Evolutionary conservation across 106 monocot genomes (phyloP).

Genomic region (Allium cepa): DNA sequence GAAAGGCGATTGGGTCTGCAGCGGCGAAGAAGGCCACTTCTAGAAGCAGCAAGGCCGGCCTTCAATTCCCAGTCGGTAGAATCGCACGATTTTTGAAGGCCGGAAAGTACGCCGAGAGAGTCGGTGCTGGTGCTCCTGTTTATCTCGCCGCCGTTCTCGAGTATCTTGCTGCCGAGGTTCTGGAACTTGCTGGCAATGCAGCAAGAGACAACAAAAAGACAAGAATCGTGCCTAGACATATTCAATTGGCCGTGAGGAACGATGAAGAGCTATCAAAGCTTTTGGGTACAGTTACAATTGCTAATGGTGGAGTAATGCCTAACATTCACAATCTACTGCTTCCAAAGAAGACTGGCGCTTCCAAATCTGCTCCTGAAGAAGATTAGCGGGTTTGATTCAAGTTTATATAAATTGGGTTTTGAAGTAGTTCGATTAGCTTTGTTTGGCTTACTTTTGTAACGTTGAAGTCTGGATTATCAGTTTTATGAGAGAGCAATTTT

Average conservation of each 20-base stretch:
- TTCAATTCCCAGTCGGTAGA: slow-evolving; percentile 30
- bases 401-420: too few species aligned
- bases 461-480: too few species aligned
- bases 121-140: slow-evolving; percentile 50
- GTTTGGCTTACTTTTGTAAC: too few species aligned
- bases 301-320: slow-evolving; percentile 16
- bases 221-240: slow-evolving; percentile 13
- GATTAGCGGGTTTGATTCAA: background rate
- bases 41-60: slow-evolving; percentile 24
- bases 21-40: slow-evolving; percentile 16
- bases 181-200: slow-evolving; percentile 25
- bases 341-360: slow-evolving; percentile 8
- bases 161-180: slow-evolving; percentile 67
- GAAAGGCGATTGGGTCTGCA: slow-evolving; percentile 13
- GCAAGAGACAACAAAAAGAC: slow-evolving; percentile 27
- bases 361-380: background rate
- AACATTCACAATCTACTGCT: slow-evolving; percentile 14
- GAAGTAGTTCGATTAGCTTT: too few species aligned
- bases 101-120: slow-evolving; percentile 4
- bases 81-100: slow-evolving; percentile 12
- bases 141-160: slow-evolving; percentile 68
- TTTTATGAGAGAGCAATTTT: too few species aligned
- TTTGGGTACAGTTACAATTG: slow-evolving; percentile 15
- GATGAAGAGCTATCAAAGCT: slow-evolving; percentile 32
- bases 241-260: slow-evolving; percentile 21